phyloP scores from a whole-genome alignment of 129 eudicot genomes.

The Apium graveolens region DNA sequence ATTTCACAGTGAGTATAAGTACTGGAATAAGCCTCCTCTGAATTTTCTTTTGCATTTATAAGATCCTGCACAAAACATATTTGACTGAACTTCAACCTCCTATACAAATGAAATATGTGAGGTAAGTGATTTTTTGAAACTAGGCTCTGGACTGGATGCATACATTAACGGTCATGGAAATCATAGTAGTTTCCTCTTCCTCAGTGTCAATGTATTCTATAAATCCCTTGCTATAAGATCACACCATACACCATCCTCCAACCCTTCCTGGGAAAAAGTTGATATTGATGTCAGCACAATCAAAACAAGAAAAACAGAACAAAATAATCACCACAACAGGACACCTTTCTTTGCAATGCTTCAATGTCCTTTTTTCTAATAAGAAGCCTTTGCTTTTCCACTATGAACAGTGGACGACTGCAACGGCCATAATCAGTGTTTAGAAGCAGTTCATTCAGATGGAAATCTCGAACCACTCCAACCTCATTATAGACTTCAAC shows the following conservation, averaged over 20 bases:
- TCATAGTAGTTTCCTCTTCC: slow-evolving; percentile 97
- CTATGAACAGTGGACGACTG: slow-evolving; percentile 92
- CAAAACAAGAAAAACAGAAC: background rate
- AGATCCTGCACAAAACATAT: slow-evolving; percentile 49
- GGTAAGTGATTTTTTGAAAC: background rate
- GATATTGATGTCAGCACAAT: background rate
- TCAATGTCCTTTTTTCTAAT: slow-evolving; percentile 75
- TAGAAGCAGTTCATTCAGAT: slow-evolving; percentile 75
- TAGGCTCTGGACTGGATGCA: slow-evolving; percentile 4
- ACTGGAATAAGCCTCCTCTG: slow-evolving; percentile 71
- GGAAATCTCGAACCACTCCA: slow-evolving; percentile 89
- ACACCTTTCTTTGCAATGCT: slow-evolving; percentile 76
- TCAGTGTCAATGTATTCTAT: slow-evolving; percentile 91
- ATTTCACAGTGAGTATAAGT: slow-evolving; percentile 97
- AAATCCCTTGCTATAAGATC: slow-evolving; percentile 74
- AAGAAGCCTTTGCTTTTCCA: slow-evolving; percentile 83
- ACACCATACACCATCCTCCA: slow-evolving; percentile 93
- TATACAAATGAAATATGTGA: background rate
- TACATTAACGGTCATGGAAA: slow-evolving; percentile 92
- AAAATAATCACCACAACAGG: background rate
- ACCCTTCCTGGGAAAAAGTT: slow-evolving; percentile 44
- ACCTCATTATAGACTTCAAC: slow-evolving; percentile 94
- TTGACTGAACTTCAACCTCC: too few relatives aligned
- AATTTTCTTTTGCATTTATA: slow-evolving; percentile 57
- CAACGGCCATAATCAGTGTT: slow-evolving; percentile 95